A percentile compares a stretch with the other conserved stretches of the same genome.
These are phyloP conservation scores for Lentinula detonsa DNA, from an alignment of 768 basidiomycete species.

Conservation along the genomic window DNA sequence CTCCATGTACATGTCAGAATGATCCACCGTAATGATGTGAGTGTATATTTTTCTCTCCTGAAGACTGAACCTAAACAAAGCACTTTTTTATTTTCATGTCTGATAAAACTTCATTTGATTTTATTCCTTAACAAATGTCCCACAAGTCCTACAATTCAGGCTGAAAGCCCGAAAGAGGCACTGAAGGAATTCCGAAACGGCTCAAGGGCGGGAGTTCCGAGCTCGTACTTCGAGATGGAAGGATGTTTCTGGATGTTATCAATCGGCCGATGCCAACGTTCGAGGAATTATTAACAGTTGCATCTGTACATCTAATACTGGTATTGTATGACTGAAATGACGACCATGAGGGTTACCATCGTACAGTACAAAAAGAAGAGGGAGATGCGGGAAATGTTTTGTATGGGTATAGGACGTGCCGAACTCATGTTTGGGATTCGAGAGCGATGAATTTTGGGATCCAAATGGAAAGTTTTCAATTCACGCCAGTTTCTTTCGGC, in stretches of 20 bases:
- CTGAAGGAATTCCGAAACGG: neutral
- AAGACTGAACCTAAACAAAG: too few relatives aligned
- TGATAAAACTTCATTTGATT: too few relatives aligned
- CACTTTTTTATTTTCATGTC: too few relatives aligned
- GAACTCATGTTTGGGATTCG: neutral
- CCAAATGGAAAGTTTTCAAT: neutral
- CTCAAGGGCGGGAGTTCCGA: neutral
- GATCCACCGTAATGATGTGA: too few relatives aligned
- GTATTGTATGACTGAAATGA: neutral
- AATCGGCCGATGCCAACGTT: neutral
- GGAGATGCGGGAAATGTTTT: too few relatives aligned
- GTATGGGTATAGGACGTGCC: neutral
- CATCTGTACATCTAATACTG: neutral
- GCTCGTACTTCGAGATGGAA: neutral
- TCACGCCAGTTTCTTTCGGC: neutral
- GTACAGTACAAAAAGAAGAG: neutral
- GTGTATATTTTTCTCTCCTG: too few relatives aligned
- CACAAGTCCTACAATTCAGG: too few relatives aligned
- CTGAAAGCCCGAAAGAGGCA: too few relatives aligned
- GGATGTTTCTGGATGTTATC: neutral
- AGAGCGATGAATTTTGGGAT: neutral
- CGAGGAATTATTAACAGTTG: too few relatives aligned
- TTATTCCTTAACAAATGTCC: too few relatives aligned
- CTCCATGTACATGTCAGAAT: too few relatives aligned
- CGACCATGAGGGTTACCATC: neutral